Evolutionary conservation across 2,329 filamentous ascomycete species (phyloP).

Genomic region (Ophiostoma piceae): DNA sequence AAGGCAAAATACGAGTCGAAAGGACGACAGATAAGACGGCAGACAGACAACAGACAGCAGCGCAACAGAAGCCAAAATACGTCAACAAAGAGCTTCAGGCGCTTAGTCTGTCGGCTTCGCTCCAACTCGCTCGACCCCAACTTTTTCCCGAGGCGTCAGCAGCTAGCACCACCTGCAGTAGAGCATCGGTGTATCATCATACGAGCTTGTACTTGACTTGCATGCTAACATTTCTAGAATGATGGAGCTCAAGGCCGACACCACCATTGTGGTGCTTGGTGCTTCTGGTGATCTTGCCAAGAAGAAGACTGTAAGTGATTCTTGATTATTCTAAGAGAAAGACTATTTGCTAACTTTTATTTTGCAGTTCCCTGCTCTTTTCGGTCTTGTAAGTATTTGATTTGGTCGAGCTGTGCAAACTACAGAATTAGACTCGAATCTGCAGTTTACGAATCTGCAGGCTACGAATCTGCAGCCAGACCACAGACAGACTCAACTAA

Average conservation of each 20-base stretch:
- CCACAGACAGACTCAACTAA: neutral
- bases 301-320: constrained; percentile 81
- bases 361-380: constrained; percentile 83
- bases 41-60: neutral
- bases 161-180: constrained; percentile 12
- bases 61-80: neutral
- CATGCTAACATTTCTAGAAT: constrained; percentile 47
- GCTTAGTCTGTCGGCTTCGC: neutral
- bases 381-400: constrained; percentile 77
- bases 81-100: neutral
- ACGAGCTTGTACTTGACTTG: neutral
- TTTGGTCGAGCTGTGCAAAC: too few species aligned
- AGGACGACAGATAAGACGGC: neutral
- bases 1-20: neutral
- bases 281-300: constrained; percentile 97
- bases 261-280: constrained; percentile 90
- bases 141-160: constrained; percentile 10
- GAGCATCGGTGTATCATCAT: neutral
- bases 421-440: too few species aligned
- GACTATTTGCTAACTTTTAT: constrained; percentile 31
- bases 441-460: neutral
- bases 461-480: neutral
- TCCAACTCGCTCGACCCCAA: constrained; percentile 6
- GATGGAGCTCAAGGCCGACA: constrained; percentile 98
- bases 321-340: neutral